Percentiles rank a stretch among this genome's conserved stretches.
These are phyloP conservation scores for Diutina pseudorugosa DNA, from an alignment of 1,139 yeast genomes.

Conservation along the genomic window DNA sequence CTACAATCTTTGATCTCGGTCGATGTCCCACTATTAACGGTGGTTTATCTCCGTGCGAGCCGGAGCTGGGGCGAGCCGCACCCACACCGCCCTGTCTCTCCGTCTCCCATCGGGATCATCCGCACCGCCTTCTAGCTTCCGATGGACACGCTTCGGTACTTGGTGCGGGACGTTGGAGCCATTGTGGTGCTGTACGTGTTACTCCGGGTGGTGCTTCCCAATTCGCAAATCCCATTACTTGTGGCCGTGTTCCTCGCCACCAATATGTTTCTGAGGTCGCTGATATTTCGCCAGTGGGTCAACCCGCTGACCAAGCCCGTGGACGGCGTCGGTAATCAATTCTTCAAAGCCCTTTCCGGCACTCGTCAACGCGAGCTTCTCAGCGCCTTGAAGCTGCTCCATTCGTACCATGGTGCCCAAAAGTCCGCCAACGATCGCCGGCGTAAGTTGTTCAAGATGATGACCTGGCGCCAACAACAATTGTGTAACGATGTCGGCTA, in stretches of 20 bases:
- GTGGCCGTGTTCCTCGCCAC: slow-evolving; percentile 18
- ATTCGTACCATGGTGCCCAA: slow-evolving; percentile 29
- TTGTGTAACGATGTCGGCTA: slow-evolving; percentile 45
- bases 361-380: slow-evolving; percentile 21
- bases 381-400: slow-evolving; percentile 40
- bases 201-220: slow-evolving; percentile 7
- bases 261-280: slow-evolving; percentile 18
- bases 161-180: background rate
- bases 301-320: background rate
- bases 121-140: background rate
- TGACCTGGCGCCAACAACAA: slow-evolving; percentile 45
- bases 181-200: slow-evolving; percentile 9
- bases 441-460: slow-evolving; percentile 29
- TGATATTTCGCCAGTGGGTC: slow-evolving; percentile 7
- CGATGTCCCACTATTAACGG: background rate
- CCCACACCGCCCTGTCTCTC: too few relatives aligned
- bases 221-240: slow-evolving; percentile 18
- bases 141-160: background rate
- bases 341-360: slow-evolving; percentile 6
- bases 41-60: background rate
- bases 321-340: background rate
- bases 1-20: too few relatives aligned
- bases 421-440: slow-evolving; percentile 33
- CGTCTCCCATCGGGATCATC: background rate
- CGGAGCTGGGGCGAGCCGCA: background rate